Base-by-base conservation (phyloP, 2,329 filamentous ascomycete species). In the Neonectria neomacrospora region DNA sequence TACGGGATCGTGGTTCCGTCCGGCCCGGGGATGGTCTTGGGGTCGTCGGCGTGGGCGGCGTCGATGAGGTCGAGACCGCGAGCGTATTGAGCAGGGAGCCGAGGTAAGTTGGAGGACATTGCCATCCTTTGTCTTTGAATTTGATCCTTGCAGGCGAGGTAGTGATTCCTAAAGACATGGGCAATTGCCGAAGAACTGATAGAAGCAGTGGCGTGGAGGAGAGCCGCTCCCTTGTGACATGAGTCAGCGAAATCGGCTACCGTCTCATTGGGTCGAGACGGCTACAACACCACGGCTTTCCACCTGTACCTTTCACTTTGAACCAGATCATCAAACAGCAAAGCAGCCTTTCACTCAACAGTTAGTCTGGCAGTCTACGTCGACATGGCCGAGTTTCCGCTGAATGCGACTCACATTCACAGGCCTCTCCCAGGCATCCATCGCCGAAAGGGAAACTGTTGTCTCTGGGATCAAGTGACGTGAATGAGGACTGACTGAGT, bases 1-100 rank as follows among this genome's bases (percentile, higher is more conserved):
- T 93, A 94, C 1, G 92, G 91, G 1, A 89, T 72, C 6, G 76
- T 71, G 63, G 76, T 79, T 57, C 82, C 78, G 60, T 80, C 73
- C 28, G 81, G 75, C 16, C 79, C 81, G 54, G 82, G 77, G 63
- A 82, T 67, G 42, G 65, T 72, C 39, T 75, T 78, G 11, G 78
- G 73, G 60, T 81, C 79, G 44, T 76, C 55, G 42, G 74, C 72
- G 65, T 81, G 79, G 45, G 90, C 92, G 58, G 86, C 84, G 80
- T 96, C 92, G 73, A 96, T 94, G 68, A 88, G 83, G 39, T 82
- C 76, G 42, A 94, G 81, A 26, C 90, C 91, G 56, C 78, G 77
- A 44, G 75, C 75, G 62, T 82, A 87, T 65, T 79, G 78, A 9
- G 71, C 66, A 2, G 79, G 73, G 28, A 85, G 77, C 2, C 74